These are phyloP conservation scores for Cladobotryum mycophilum DNA, from an alignment of 2,329 filamentous ascomycete genomes.

Conservation along the genomic window DNA sequence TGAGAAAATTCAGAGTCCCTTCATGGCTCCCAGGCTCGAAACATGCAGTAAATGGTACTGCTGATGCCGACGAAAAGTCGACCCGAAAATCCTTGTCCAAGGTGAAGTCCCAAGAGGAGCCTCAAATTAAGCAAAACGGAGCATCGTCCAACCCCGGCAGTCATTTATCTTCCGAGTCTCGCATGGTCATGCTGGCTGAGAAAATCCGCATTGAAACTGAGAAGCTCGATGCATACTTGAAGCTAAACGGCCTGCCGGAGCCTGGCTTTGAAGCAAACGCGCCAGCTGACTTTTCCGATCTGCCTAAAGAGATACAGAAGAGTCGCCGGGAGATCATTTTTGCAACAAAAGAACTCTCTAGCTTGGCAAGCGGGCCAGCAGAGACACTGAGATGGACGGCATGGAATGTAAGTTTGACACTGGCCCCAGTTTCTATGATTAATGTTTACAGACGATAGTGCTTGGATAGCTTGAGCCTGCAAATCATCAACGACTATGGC, in stretches of 20 bases:
- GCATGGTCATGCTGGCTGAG: slow-evolving; percentile 39
- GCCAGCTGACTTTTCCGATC: slow-evolving; percentile 39
- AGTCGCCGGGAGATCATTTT: slow-evolving; percentile 42
- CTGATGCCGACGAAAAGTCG: slow-evolving; percentile 27
- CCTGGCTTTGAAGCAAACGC: slow-evolving; percentile 41
- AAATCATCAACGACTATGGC: slow-evolving; percentile 44
- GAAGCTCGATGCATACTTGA: slow-evolving; percentile 43
- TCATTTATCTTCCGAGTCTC: slow-evolving; percentile 23
- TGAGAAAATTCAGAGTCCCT: slow-evolving; percentile 30
- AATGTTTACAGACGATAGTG: slow-evolving; percentile 28
- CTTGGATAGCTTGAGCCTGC: slow-evolving; percentile 44
- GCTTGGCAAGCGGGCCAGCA: slow-evolving; percentile 43
- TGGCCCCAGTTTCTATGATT: neutral
- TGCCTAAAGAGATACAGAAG: slow-evolving; percentile 40
- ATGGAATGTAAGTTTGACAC: slow-evolving; percentile 39
- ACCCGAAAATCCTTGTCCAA: slow-evolving; percentile 28
- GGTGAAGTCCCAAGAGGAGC: slow-evolving; percentile 17
- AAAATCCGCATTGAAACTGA: slow-evolving; percentile 43
- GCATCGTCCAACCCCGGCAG: neutral
- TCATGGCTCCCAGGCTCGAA: slow-evolving; percentile 28
- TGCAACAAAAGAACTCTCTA: slow-evolving; percentile 42
- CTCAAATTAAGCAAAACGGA: neutral
- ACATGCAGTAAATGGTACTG: slow-evolving; percentile 14
- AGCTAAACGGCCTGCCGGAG: slow-evolving; percentile 32
- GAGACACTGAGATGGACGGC: slow-evolving; percentile 47